These are phyloP conservation scores for Tylopilus intermedius DNA, from an alignment of 768 basidiomycete species.

Conservation along the genomic window DNA sequence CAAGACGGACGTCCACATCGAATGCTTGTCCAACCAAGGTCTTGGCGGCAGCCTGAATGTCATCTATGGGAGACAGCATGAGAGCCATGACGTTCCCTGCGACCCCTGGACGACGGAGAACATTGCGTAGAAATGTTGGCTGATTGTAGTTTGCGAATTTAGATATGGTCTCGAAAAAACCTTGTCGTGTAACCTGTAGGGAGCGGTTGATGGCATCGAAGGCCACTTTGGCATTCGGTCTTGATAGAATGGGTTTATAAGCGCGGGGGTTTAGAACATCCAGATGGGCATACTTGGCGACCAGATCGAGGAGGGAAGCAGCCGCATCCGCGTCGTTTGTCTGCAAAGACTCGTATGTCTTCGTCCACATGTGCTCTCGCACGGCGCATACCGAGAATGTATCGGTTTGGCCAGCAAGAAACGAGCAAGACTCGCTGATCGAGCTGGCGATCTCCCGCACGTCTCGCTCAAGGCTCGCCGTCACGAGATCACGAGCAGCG, in stretches of 20 bases:
- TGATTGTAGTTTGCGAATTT: constrained; percentile 60
- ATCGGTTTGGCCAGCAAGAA: constrained; percentile 27
- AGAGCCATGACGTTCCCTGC: constrained; percentile 59
- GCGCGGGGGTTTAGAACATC: constrained; percentile 53
- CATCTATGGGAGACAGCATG: constrained; percentile 77
- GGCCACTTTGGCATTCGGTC: constrained; percentile 28
- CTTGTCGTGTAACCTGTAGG: constrained; percentile 51
- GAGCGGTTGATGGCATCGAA: constrained; percentile 60
- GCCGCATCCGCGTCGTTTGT: constrained; percentile 56
- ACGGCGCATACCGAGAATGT: constrained; percentile 37
- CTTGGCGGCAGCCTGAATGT: constrained; percentile 71
- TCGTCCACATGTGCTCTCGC: constrained; percentile 63
- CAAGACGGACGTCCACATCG: constrained; percentile 82
- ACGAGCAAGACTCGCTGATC: constrained; percentile 31
- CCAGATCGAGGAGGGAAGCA: constrained; percentile 50
- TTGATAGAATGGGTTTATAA: constrained; percentile 39
- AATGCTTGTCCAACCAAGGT: constrained; percentile 80
- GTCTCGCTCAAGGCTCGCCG: constrained; percentile 30
- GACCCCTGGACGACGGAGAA: constrained; percentile 54
- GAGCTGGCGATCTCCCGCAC: constrained; percentile 28
- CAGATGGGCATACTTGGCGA: constrained; percentile 61
- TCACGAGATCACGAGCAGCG: constrained; percentile 40
- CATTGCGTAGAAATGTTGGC: constrained; percentile 44
- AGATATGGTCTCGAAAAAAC: constrained; percentile 59
- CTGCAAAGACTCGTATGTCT: constrained; percentile 55